phyloP scores from a whole-genome alignment of 495 filamentous ascomycete genomes.

The Echria macrotheca region DNA sequence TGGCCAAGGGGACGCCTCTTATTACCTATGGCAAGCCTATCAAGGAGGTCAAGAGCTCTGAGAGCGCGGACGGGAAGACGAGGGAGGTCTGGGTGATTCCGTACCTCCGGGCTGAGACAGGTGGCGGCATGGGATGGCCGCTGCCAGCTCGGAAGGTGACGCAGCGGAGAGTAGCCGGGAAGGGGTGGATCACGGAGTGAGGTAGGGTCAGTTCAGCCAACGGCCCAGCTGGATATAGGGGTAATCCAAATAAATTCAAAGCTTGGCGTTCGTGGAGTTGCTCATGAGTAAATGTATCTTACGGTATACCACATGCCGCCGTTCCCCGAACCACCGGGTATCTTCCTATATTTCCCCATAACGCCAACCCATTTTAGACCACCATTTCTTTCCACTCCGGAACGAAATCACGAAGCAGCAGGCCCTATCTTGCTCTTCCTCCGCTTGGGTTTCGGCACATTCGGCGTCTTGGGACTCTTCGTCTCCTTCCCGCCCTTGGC shows the following conservation, averaged over 20 bases:
- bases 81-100: constrained; percentile 81
- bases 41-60: constrained; percentile 50
- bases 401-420: constrained; percentile 16
- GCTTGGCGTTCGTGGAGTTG: too few species aligned
- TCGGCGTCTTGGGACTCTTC: constrained; percentile 49
- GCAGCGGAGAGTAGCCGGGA: constrained; percentile 64
- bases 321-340: too few species aligned
- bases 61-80: constrained; percentile 45
- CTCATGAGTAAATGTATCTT: too few species aligned
- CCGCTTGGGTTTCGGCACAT: constrained; percentile 45
- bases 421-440: constrained; percentile 52
- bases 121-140: constrained; percentile 68
- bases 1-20: constrained; percentile 82
- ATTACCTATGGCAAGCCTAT: constrained; percentile 85
- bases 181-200: constrained; percentile 66
- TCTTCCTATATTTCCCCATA: too few species aligned
- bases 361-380: background rate
- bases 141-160: constrained; percentile 75
- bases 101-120: constrained; percentile 58
- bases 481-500: constrained; percentile 38
- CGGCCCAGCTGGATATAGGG: too few species aligned
- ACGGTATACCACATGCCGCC: too few species aligned
- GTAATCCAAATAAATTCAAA: too few species aligned
- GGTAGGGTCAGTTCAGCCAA: background rate
- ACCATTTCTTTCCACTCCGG: background rate